A percentile compares a stretch with the other conserved stretches of the same genome.
phyloP scores from a whole-genome alignment of 208 protist species.

The Trypanosoma cruzi region DNA sequence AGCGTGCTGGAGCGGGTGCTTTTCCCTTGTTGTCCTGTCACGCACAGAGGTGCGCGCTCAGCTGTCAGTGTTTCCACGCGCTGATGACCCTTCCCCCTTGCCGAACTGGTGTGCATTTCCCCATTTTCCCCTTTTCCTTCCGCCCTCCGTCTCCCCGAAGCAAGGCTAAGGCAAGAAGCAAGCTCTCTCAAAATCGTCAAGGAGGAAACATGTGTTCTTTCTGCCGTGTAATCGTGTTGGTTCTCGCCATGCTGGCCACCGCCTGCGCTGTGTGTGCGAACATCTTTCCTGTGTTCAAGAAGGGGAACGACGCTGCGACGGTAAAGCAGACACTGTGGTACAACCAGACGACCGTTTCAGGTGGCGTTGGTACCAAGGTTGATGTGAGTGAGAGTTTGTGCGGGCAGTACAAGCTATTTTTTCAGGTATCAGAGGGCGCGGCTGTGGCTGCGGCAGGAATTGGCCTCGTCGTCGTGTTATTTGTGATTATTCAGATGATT shows the following conservation, averaged over 20 bases:
- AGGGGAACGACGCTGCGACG: neutral
- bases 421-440: neutral
- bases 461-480: neutral
- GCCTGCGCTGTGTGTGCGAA: constrained; percentile 2
- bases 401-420: neutral
- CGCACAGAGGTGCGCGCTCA: neutral
- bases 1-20: too few species aligned
- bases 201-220: neutral
- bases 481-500: neutral
- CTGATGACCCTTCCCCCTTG: neutral
- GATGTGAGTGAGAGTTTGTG: neutral
- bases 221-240: neutral
- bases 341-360: neutral
- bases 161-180: neutral
- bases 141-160: neutral
- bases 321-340: constrained; percentile 1
- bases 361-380: neutral
- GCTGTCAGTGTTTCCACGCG: constrained; percentile 47
- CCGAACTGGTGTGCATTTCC: neutral
- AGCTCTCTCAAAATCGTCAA: neutral
- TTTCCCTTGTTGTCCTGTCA: neutral
- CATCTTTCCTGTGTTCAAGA: constrained; percentile 2
- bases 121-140: neutral
- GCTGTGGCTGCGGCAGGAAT: neutral
- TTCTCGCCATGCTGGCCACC: neutral